Evolutionary conservation across 164 flowering plant species (phyloP), one percentile per base, ranked within the genome.

Genomic region (Umbellularia californica): DNA sequence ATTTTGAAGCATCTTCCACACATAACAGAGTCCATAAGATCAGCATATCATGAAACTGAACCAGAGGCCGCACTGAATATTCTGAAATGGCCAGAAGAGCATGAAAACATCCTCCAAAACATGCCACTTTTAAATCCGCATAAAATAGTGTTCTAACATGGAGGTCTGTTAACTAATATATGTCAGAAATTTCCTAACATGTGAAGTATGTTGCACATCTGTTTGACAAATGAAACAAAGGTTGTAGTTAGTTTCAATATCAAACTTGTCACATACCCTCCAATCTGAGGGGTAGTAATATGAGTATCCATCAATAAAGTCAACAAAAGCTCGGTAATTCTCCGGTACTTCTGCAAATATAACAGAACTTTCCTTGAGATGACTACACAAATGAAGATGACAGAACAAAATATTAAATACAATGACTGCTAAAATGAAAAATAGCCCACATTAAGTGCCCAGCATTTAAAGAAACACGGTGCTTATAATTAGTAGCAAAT

Each of bases 221-320:
- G 17, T 55, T 55, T 20, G n/a, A 55, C 60, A 55, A 55, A 55
- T 17, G 60, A 17, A 55, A 55, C 5, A 19, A 55, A 55, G n/a
- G 17, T 55, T 15, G n/a, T 55, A 15, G 60, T 55, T 19, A 71
- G 62, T 35, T 13, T 19, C n/a, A 62, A 72, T 62, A 35, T 9
- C 17, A 50, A 25, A 19, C 3, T 55, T 24, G 30, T 24, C 41
- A 74, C 83, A 65, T 84, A 89, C 96, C 85, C 88, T 87, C 97
- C 97, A 94, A 79, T 94, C 98, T 63, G 92, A 84, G 75, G 98
- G 97, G 82, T 91, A 91, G 63, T 79, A 82, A 75, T 91, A 94
- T 11, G 96, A 82, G 81, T 94, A 92, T 58, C 98, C 97, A 84
- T 94, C 97, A 76, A 23, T 17, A 41, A n/a, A 35, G 82, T 92